Evolutionary conservation across 495 filamentous ascomycete genomes (phyloP).

Genomic region (Hypoxylon fuscum): DNA sequence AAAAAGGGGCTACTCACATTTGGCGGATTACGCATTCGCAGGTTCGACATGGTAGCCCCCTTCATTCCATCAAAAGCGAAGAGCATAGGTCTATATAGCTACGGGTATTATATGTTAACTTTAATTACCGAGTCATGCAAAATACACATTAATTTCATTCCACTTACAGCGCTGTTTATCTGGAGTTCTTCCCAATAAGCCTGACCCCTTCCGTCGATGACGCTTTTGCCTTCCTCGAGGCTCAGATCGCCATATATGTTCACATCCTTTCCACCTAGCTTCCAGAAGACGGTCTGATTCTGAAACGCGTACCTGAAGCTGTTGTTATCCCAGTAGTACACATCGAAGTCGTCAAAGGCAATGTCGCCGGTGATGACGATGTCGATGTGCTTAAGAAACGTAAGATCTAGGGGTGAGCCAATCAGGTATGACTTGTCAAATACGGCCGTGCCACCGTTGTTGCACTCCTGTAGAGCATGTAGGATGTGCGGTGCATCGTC

Average conservation of each 20-base stretch:
- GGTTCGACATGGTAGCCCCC: conserved; percentile 65
- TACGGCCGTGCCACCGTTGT: conserved; percentile 72
- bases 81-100: conserved; percentile 54
- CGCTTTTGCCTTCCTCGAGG: conserved; percentile 32
- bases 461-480: conserved; percentile 67
- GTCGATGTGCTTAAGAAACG: conserved; percentile 70
- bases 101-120: neutral
- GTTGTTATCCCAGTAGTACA: conserved; percentile 43
- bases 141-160: neutral
- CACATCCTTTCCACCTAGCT: conserved; percentile 45
- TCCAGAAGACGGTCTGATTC: conserved; percentile 43
- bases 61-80: conserved; percentile 70
- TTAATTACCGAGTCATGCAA: neutral
- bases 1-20: conserved; percentile 45
- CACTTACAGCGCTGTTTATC: conserved; percentile 46
- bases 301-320: conserved; percentile 45
- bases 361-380: conserved; percentile 48
- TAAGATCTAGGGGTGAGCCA: conserved; percentile 71
- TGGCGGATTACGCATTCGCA: conserved; percentile 70
- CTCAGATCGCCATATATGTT: conserved; percentile 42
- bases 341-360: conserved; percentile 37
- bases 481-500: conserved; percentile 70
- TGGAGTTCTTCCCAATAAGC: conserved; percentile 74
- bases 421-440: conserved; percentile 67
- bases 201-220: conserved; percentile 59